A percentile compares a stretch with the other conserved stretches of the same genome.
phyloP scores from a whole-genome alignment of 1,139 yeast genomes.

The Debaryomyces subglobosus region DNA sequence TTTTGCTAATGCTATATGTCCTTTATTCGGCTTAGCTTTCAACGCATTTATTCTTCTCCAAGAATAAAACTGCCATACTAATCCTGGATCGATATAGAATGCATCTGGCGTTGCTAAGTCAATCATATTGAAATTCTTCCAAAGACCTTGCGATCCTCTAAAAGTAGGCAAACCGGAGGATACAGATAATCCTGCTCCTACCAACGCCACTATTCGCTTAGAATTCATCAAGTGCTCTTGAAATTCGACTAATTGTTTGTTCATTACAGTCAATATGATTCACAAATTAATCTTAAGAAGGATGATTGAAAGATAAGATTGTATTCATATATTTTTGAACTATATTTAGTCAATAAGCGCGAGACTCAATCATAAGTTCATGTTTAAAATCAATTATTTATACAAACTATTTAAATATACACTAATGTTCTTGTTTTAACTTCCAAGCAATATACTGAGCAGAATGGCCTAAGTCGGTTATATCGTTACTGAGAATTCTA shows the following conservation, averaged over 20 bases:
- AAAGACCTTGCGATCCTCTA: slow-evolving; percentile 71
- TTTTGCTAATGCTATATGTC: slow-evolving; percentile 70
- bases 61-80: slow-evolving; percentile 89
- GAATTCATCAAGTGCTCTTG: slow-evolving; percentile 57
- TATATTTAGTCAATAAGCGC: background rate
- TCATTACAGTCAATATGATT: slow-evolving; percentile 12
- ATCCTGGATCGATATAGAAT: slow-evolving; percentile 75
- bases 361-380: background rate
- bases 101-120: slow-evolving; percentile 93
- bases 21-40: slow-evolving; percentile 68
- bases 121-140: slow-evolving; percentile 78
- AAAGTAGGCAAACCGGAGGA: slow-evolving; percentile 78
- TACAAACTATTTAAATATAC: slow-evolving; percentile 6
- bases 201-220: slow-evolving; percentile 67
- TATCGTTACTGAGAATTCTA: slow-evolving; percentile 40
- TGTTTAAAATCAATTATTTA: background rate
- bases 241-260: slow-evolving; percentile 45
- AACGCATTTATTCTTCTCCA: slow-evolving; percentile 68
- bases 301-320: background rate
- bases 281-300: background rate
- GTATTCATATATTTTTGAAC: background rate
- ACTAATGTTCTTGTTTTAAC: slow-evolving; percentile 18
- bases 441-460: slow-evolving; percentile 77
- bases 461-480: slow-evolving; percentile 60
- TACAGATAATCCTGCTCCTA: slow-evolving; percentile 85